Evolutionary conservation across 2,329 filamentous ascomycete species (phyloP).

Genomic region (Nothomitra cinnamomea): DNA sequence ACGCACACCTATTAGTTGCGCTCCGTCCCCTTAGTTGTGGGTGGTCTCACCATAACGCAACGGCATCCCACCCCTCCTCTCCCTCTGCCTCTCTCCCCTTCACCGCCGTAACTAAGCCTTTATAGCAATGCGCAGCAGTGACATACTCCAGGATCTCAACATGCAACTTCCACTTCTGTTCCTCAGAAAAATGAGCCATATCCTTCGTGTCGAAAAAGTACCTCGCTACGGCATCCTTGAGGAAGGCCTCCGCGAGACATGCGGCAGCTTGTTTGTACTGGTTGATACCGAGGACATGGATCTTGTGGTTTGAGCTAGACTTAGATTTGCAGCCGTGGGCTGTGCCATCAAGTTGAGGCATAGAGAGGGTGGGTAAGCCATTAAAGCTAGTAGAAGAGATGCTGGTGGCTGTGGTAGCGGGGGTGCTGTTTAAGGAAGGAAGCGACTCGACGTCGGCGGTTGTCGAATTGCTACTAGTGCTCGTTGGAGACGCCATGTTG

Average conservation of each 20-base stretch:
- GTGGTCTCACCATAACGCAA: constrained; percentile 76
- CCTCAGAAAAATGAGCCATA: constrained; percentile 41
- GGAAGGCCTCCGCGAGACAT: constrained; percentile 63
- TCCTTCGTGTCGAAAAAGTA: constrained; percentile 63
- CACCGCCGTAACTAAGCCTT: constrained; percentile 56
- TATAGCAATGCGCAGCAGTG: constrained; percentile 56
- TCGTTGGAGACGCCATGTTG: background rate
- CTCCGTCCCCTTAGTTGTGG: too few relatives aligned
- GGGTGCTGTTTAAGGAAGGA: constrained; percentile 20
- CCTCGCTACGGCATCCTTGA: constrained; percentile 52
- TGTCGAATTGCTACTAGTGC: constrained; percentile 9
- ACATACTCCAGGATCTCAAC: constrained; percentile 62
- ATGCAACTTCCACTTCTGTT: constrained; percentile 61
- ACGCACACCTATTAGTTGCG: too few relatives aligned
- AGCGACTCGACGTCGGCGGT: constrained; percentile 19
- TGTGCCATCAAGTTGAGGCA: background rate
- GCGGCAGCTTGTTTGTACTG: constrained; percentile 56
- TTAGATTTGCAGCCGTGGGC: too few relatives aligned
- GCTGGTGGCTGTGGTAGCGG: constrained; percentile 7
- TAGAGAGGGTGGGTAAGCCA: background rate
- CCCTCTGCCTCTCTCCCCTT: too few relatives aligned
- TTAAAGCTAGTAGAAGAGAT: constrained; percentile 3
- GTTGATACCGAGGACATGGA: constrained; percentile 32
- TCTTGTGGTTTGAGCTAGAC: background rate
- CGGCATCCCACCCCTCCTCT: constrained; percentile 58